Conservation (phyloP, 208 protist genomes). For the Acanthamoeba castellanii region DNA sequence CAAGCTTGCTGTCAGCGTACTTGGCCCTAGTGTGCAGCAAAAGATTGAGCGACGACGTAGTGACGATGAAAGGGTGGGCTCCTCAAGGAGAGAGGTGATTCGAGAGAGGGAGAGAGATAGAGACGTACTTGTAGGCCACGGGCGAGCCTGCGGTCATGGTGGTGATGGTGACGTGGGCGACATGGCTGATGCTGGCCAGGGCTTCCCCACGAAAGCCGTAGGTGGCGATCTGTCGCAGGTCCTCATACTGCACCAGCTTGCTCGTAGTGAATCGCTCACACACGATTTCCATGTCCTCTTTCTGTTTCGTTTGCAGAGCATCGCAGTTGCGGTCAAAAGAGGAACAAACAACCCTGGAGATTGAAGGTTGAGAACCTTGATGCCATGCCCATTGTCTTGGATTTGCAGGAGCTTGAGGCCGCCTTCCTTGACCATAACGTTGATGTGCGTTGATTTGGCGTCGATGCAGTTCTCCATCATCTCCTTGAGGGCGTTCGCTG, state of each 20-base stretch:
- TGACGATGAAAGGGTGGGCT: constrained; percentile 80
- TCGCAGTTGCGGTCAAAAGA: background rate
- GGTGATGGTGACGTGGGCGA: constrained; percentile 90
- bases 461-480: constrained; percentile 98
- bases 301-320: background rate
- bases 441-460: constrained; percentile 94
- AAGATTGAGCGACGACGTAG: background rate
- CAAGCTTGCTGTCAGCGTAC: constrained; percentile 87
- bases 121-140: constrained; percentile 88
- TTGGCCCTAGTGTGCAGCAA: constrained; percentile 76
- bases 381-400: constrained; percentile 97
- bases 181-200: constrained; percentile 91
- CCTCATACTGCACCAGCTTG: constrained; percentile 91
- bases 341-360: background rate
- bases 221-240: constrained; percentile 94
- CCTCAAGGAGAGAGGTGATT: constrained; percentile 84
- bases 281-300: constrained; percentile 96
- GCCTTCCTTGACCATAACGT: constrained; percentile 93
- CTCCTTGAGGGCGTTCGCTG: constrained; percentile 98
- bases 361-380: constrained; percentile 82
- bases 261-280: constrained; percentile 96
- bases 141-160: constrained; percentile 84
- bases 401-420: constrained; percentile 98
- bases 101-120: background rate
- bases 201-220: constrained; percentile 94